A percentile compares a stretch with the other conserved stretches of the same genome.
These are phyloP conservation scores for Claviceps pazoutovae DNA, from an alignment of 2,329 filamentous ascomycete genomes.

Conservation along the genomic window DNA sequence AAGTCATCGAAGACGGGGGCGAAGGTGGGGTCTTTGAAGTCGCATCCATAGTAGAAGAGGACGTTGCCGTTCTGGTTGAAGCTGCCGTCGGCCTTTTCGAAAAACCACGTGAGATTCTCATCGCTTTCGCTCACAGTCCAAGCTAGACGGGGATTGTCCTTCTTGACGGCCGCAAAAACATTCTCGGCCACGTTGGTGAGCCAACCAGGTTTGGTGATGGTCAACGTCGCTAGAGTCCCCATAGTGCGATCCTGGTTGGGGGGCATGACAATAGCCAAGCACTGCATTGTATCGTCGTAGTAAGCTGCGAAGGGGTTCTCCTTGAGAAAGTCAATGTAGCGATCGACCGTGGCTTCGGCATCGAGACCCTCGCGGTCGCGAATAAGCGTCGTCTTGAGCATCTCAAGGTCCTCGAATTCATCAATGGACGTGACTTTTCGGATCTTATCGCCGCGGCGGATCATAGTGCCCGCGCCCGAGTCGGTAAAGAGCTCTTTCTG, in stretches of 20 bases:
- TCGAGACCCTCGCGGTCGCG: slow-evolving; percentile 72
- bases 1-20: slow-evolving; percentile 77
- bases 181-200: slow-evolving; percentile 91
- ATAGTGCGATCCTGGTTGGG: slow-evolving; percentile 50
- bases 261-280: slow-evolving; percentile 76
- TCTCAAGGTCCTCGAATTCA: slow-evolving; percentile 61
- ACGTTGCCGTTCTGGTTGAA: slow-evolving; percentile 75
- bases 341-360: slow-evolving; percentile 69
- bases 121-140: slow-evolving; percentile 97
- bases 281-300: slow-evolving; percentile 88
- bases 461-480: slow-evolving; percentile 84
- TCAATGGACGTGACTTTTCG: slow-evolving; percentile 56
- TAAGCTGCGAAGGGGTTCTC: slow-evolving; percentile 78
- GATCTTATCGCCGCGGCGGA: slow-evolving; percentile 83
- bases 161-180: slow-evolving; percentile 84
- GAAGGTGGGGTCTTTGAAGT: slow-evolving; percentile 61
- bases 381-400: slow-evolving; percentile 70
- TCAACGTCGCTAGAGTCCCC: slow-evolving; percentile 78
- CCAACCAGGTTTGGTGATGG: slow-evolving; percentile 90
- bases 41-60: slow-evolving; percentile 91
- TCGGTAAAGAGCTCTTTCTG: slow-evolving; percentile 97
- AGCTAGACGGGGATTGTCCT: slow-evolving; percentile 78
- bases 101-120: slow-evolving; percentile 96
- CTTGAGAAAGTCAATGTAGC: slow-evolving; percentile 68
- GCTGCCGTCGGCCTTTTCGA: slow-evolving; percentile 90